These are phyloP conservation scores for Clohesyomyces aquaticus DNA, from an alignment of 495 filamentous ascomycete genomes.

Conservation along the genomic window DNA sequence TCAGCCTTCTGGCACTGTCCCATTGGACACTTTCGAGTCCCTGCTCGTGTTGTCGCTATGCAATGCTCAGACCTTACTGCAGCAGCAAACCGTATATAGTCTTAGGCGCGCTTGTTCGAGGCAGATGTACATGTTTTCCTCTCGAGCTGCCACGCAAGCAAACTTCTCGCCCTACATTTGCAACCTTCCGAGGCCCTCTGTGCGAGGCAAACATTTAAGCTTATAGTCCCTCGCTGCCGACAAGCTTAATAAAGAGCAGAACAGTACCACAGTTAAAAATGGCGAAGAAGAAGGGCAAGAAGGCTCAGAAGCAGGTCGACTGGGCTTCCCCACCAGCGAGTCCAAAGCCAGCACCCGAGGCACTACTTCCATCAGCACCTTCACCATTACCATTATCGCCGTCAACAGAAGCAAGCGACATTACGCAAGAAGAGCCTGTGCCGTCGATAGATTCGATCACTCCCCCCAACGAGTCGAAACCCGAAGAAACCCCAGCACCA, in stretches of 20 bases:
- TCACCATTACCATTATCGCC: slow-evolving; percentile 12
- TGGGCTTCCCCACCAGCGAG: slow-evolving; percentile 33
- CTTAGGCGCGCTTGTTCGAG: slow-evolving; percentile 25
- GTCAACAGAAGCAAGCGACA: slow-evolving; percentile 16
- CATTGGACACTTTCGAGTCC: slow-evolving; percentile 22
- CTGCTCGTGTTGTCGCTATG: slow-evolving; percentile 32
- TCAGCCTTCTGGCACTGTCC: slow-evolving; percentile 27
- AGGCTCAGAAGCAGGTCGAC: slow-evolving; percentile 23
- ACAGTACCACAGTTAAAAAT: slow-evolving; percentile 9
- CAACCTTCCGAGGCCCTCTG: slow-evolving; percentile 11
- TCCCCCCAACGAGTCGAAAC: slow-evolving; percentile 13
- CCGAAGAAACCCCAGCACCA: slow-evolving; percentile 1
- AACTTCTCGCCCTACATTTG: slow-evolving; percentile 30
- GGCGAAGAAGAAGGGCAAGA: slow-evolving; percentile 34
- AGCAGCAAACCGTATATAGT: slow-evolving; percentile 36
- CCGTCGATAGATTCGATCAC: slow-evolving; percentile 6
- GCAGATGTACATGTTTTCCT: slow-evolving; percentile 22
- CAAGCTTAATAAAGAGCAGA: slow-evolving; percentile 26
- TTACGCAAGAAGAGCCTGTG: slow-evolving; percentile 13
- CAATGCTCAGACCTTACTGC: slow-evolving; percentile 19
- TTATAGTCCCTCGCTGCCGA: slow-evolving; percentile 2
- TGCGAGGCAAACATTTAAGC: slow-evolving; percentile 37
- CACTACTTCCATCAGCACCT: slow-evolving; percentile 11
- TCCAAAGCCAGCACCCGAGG: slow-evolving; percentile 20
- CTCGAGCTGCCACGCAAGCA: slow-evolving; percentile 38